Base-by-base conservation (phyloP, 257 asterid genomes). In the Fraxinus pennsylvanica region DNA sequence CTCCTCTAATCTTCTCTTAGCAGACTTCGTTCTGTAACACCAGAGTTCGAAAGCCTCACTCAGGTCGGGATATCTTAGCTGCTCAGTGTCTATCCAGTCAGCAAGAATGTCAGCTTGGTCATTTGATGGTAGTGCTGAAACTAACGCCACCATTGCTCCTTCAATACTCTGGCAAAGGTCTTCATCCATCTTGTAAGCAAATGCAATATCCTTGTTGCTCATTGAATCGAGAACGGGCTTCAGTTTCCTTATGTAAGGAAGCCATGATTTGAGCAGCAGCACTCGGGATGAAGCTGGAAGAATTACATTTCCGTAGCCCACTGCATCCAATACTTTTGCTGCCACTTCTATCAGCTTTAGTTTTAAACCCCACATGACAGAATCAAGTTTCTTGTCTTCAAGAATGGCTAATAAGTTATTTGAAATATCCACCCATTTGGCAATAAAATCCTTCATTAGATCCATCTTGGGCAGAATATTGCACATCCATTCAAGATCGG, bases 31-130 rank as follows among this genome's bases (percentile, higher is more conserved):
- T 80, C 97, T 81, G 78, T 86, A 91, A 85, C 96, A 92, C 97
- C 97, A 91, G 14, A 92, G 81, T 87, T 91, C 97, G 72, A 92
- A 91, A 41, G 97, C 97, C 85, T 92, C 97, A 29, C 92, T 92
- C 74, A 92, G 82, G 72, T 91, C 96, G 3, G 97, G 97, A 83
- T 89, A 92, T 75, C 59, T 80, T 17, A 84, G 84, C 74, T 86
- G 89, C 80, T 84, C 89, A 0, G 76, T 81, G 22, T 45, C 82
- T 88, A 92, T 90, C 97, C 97, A 92, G 75, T 91, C 95, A 9
- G 84, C 82, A 38, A 91, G 88, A 73, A 92, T 89, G 5, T 87
- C 91, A 5, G 94, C 97, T 78, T 92, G 97, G 78, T 89, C 95
- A 41, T 90, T 85, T 0, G 97, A 92, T 0, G 97, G 97, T 35